Percentiles rank a stretch among this genome's conserved stretches.
phyloP scores from a whole-genome alignment of 306 rosid genomes.

The Crotalaria pallida region DNA sequence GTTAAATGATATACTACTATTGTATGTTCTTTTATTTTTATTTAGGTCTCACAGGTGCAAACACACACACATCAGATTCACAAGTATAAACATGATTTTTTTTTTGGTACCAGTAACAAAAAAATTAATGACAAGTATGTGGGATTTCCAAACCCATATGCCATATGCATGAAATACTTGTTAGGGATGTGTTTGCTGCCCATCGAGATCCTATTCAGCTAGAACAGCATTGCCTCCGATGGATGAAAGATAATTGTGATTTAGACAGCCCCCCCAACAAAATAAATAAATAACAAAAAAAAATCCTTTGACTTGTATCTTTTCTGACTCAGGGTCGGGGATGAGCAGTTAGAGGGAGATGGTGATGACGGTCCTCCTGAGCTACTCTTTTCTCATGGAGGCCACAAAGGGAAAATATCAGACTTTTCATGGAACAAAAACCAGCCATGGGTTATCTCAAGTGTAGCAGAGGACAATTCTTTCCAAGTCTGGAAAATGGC shows the following conservation, averaged over 20 bases:
- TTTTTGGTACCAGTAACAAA: too few species aligned
- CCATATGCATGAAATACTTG: too few species aligned
- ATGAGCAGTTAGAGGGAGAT: slow-evolving; percentile 82
- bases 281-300: too few species aligned
- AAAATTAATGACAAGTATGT: too few species aligned
- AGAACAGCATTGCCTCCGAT: too few species aligned
- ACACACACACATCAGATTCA: not conserved
- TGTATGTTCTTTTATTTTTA: not conserved
- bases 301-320: not conserved
- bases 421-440: slow-evolving; percentile 86
- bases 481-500: slow-evolving; percentile 92
- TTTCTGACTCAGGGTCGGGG: slow-evolving; percentile 58
- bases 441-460: slow-evolving; percentile 79
- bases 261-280: too few species aligned
- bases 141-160: too few species aligned
- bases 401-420: slow-evolving; percentile 88
- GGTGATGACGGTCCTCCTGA: slow-evolving; percentile 89
- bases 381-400: slow-evolving; percentile 80
- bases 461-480: slow-evolving; percentile 87
- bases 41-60: not conserved
- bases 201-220: too few species aligned
- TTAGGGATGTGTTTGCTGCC: too few species aligned
- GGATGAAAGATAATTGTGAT: too few species aligned
- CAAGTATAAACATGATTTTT: not conserved
- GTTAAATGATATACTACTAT: not conserved